A percentile compares a stretch with the other conserved stretches of the same genome.
These are phyloP conservation scores for Cryptococcus amylolentus DNA, from an alignment of 1,284 basidiomycete species.

Conservation along the genomic window DNA sequence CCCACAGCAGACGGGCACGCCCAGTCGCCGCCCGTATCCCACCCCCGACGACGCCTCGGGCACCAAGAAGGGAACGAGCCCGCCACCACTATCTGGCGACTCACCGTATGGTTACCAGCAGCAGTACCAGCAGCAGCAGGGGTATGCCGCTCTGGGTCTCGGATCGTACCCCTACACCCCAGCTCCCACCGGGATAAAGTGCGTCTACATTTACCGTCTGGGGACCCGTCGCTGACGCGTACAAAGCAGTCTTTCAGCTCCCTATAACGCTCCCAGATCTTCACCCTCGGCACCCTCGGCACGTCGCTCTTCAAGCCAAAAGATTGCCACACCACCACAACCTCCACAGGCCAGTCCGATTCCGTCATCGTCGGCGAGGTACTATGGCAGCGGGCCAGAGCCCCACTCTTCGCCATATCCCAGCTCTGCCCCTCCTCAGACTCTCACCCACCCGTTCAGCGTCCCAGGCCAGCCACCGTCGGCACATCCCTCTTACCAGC, in stretches of 20 bases:
- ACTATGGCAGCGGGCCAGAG: slow-evolving; percentile 16
- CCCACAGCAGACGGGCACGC: slow-evolving; percentile 27
- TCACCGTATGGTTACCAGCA: slow-evolving; percentile 6
- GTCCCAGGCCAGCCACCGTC: slow-evolving; percentile 18
- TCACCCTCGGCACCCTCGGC: slow-evolving; percentile 26
- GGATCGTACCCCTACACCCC: slow-evolving; percentile 16
- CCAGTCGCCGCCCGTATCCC: slow-evolving; percentile 34
- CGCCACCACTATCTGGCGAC: neutral
- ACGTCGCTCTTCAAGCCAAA: slow-evolving; percentile 25
- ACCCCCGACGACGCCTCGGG: slow-evolving; percentile 13
- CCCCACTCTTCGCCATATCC: slow-evolving; percentile 21
- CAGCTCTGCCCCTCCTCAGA: slow-evolving; percentile 29
- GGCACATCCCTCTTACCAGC: slow-evolving; percentile 26
- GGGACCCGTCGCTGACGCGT: neutral
- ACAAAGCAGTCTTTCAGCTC: neutral
- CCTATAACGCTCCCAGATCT: slow-evolving; percentile 20
- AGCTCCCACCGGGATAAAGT: slow-evolving; percentile 24
- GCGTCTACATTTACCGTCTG: slow-evolving; percentile 13
- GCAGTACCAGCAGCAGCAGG: slow-evolving; percentile 11
- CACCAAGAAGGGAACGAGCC: slow-evolving; percentile 17
- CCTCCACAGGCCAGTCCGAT: slow-evolving; percentile 18
- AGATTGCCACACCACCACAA: slow-evolving; percentile 14
- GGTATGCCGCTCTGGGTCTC: slow-evolving; percentile 10
- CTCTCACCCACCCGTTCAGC: slow-evolving; percentile 17
- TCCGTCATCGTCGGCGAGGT: slow-evolving; percentile 29